phyloP scores from a whole-genome alignment of 305 asterid species.

The Fraxinus dipetala region DNA sequence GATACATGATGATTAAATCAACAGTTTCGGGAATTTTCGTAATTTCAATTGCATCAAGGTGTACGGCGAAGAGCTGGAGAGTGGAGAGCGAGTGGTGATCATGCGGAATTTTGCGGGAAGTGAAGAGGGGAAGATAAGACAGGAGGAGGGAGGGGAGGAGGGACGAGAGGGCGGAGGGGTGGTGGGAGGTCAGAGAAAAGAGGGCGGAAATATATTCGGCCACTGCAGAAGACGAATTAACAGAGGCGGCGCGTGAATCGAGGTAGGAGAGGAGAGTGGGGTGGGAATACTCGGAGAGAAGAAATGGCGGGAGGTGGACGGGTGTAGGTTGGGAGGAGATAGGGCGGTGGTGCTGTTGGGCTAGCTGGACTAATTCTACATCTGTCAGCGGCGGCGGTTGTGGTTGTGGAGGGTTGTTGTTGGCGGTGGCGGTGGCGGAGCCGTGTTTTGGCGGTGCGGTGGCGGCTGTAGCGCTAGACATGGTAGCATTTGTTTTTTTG shows the following conservation, averaged over 20 bases:
- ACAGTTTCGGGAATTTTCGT: constrained; percentile 35
- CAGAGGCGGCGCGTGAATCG: constrained; percentile 49
- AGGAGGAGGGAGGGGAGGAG: constrained; percentile 50
- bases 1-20: constrained; percentile 40
- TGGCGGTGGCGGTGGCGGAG: constrained; percentile 1
- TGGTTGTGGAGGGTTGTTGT: constrained; percentile 22
- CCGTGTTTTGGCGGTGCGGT: constrained; percentile 27
- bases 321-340: constrained; percentile 39
- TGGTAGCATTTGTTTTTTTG: neutral
- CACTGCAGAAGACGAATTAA: constrained; percentile 42
- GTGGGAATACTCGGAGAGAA: constrained; percentile 54
- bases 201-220: constrained; percentile 57
- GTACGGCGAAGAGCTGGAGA: constrained; percentile 57
- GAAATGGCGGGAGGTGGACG: constrained; percentile 46
- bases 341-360: constrained; percentile 35
- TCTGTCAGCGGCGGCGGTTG: constrained; percentile 42
- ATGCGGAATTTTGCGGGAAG: constrained; percentile 54
- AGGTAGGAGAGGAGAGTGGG: constrained; percentile 53
- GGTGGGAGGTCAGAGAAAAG: constrained; percentile 48
- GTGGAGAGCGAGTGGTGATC: constrained; percentile 47
- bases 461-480: constrained; percentile 31
- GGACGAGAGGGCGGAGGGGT: constrained; percentile 48
- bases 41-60: constrained; percentile 46
- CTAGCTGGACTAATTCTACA: constrained; percentile 54
- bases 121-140: constrained; percentile 55